Evolutionary conservation across 108 stramenopile species (phyloP).

Genomic region (Mayamaea pseudoterrestris): DNA sequence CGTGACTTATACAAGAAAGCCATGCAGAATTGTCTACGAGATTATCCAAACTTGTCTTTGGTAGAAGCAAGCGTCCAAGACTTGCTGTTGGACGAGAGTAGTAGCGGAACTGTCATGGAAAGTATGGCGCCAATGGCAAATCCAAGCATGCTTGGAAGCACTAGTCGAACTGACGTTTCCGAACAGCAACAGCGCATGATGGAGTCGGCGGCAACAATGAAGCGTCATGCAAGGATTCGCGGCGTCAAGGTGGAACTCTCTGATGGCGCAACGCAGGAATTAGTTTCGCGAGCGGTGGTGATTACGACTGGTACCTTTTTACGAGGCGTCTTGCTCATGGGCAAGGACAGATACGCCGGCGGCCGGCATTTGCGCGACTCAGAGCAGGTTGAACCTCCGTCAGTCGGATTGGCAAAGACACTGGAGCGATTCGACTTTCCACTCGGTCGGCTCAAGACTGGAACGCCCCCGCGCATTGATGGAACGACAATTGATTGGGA

Average conservation of each 20-base stretch:
- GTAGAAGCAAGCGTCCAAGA: slow-evolving; percentile 89
- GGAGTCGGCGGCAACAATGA: slow-evolving; percentile 11
- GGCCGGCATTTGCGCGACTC: slow-evolving; percentile 89
- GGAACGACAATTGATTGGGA: slow-evolving; percentile 92
- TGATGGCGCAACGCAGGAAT: slow-evolving; percentile 48
- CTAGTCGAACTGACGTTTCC: not conserved
- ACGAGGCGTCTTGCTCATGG: slow-evolving; percentile 78
- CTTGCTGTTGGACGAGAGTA: slow-evolving; percentile 74
- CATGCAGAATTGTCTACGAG: slow-evolving; percentile 62
- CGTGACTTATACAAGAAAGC: slow-evolving; percentile 85
- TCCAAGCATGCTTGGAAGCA: not conserved
- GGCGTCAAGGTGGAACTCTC: slow-evolving; percentile 47
- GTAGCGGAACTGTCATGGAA: slow-evolving; percentile 24
- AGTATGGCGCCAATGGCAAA: slow-evolving; percentile 12
- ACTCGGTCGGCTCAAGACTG: slow-evolving; percentile 91
- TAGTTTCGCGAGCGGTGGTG: slow-evolving; percentile 64
- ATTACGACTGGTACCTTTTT: slow-evolving; percentile 98
- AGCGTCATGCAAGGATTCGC: slow-evolving; percentile 54
- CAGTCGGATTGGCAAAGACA: slow-evolving; percentile 82
- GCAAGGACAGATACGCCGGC: slow-evolving; percentile 79
- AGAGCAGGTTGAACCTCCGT: slow-evolving; percentile 90
- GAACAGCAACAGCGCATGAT: slow-evolving; percentile 1
- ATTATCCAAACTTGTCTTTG: slow-evolving; percentile 66
- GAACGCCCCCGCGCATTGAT: slow-evolving; percentile 91
- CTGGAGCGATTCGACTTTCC: slow-evolving; percentile 82